Evolutionary conservation across 1,284 basidiomycete species (phyloP), one percentile per base, ranked within the genome.

Genomic region (Thecaphora frezii): DNA sequence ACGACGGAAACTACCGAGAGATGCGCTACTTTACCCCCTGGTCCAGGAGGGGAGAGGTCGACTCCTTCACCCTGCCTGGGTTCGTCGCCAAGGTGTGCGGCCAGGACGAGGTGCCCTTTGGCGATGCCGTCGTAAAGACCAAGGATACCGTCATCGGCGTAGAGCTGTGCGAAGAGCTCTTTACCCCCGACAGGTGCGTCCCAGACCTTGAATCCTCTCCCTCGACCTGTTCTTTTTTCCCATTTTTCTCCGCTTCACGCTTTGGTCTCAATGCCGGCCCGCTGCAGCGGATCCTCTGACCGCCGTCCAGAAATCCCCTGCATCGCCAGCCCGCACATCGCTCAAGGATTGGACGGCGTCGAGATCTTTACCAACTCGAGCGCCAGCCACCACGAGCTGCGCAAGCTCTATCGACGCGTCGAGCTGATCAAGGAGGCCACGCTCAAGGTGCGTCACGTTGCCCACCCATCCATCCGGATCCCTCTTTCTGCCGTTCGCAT

Each of bases 321-420:
- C 28, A 7, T 30, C 28, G 8, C 7, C 63, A 93, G 93, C 66
- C 96, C 96, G 7, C 94, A 98, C 79, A 94, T 97, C 57, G 81
- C 88, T 13, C 97, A 97, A 91, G 94, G 93, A 8, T 84, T 98
- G 9, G 93, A 97, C 75, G 94, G 96, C 7, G 94, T 97, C 2
- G 94, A 98, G 81, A 96, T 98, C 61, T 96, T 98, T 78, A 94
- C 93, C 19, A 98, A 98, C 82, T 94, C 93, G 0, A 93, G 90
- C 58, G 94, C 91, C 5, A 94, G 91, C 78, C 96, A 98, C 77
- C 94, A 98, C 76, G 96, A 98, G 77, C 86, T 98, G 25, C 87
- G 96, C 28, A 98, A 98, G 81, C 84, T 98, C 18, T 87, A 93
- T 75, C 86, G 86, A 5, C 87, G 94, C 13, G 86, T 98, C 2